These are phyloP conservation scores for Metschnikowia matae DNA, from an alignment of 805 yeast species.

Conservation along the genomic window DNA sequence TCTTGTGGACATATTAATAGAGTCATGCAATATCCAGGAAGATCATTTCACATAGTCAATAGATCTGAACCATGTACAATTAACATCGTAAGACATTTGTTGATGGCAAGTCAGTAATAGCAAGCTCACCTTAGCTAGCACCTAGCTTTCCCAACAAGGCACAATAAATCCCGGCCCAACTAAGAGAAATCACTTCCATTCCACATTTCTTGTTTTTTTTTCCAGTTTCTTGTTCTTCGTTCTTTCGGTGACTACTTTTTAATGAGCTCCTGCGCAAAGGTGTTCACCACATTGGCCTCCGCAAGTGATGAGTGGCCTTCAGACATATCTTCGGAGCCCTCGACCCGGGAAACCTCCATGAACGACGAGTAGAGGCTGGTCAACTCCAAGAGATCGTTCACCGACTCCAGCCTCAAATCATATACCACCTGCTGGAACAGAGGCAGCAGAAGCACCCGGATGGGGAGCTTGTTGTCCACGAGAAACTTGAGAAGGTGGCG, in stretches of 20 bases:
- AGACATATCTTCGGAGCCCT: constrained; percentile 9
- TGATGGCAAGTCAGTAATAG: too few relatives aligned
- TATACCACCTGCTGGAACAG: constrained; percentile 50
- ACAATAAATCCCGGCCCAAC: too few relatives aligned
- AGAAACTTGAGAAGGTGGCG: constrained; percentile 48
- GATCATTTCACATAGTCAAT: neutral
- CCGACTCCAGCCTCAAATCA: constrained; percentile 46
- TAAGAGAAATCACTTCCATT: too few relatives aligned
- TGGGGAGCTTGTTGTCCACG: constrained; percentile 49
- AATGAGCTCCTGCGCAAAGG: constrained; percentile 16
- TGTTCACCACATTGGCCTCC: constrained; percentile 25
- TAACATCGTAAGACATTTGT: too few relatives aligned
- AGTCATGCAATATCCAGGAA: too few relatives aligned
- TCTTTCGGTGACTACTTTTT: constrained; percentile 5
- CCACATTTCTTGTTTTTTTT: neutral
- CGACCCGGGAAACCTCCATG: constrained; percentile 39
- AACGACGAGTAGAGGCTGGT: constrained; percentile 42
- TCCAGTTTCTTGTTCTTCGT: too few relatives aligned
- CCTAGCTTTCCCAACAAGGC: too few relatives aligned
- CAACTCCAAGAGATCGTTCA: constrained; percentile 45
- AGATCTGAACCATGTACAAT: neutral
- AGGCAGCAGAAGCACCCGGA: constrained; percentile 44
- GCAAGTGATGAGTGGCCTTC: constrained; percentile 15
- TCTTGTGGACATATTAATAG: neutral
- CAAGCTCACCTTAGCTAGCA: too few relatives aligned